Evolutionary conservation across 2,329 filamentous ascomycete genomes (phyloP).

Genomic region (Fusarium decemcellulare): DNA sequence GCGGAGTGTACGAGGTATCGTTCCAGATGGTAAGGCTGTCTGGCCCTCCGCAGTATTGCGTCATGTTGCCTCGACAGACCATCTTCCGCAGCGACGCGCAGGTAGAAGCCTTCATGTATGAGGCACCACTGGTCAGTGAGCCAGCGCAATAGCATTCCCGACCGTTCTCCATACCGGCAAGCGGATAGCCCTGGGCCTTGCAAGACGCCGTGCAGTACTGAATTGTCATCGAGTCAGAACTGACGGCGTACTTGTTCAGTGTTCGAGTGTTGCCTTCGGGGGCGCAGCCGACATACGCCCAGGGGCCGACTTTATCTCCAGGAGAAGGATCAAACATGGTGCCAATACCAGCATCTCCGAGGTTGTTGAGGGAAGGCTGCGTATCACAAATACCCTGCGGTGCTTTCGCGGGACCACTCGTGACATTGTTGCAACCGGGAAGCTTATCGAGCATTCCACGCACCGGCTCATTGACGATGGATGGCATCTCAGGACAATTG

Average conservation of each 20-base stretch:
- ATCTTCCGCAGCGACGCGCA: constrained; percentile 37
- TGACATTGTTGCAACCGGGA: constrained; percentile 39
- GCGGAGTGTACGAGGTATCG: constrained; percentile 38
- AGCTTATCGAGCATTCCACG: constrained; percentile 35
- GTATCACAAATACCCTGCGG: constrained; percentile 14
- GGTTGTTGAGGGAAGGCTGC: constrained; percentile 30
- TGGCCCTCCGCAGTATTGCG: constrained; percentile 42
- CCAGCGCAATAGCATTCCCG: constrained; percentile 41
- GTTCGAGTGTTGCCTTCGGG: constrained; percentile 29
- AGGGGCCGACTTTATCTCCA: constrained; percentile 35
- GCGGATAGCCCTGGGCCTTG: constrained; percentile 37
- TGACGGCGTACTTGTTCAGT: constrained; percentile 34
- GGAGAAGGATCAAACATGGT: constrained; percentile 32
- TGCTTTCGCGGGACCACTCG: constrained; percentile 29
- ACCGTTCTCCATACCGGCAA: constrained; percentile 40
- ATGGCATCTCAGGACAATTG: constrained; percentile 40
- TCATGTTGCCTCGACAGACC: constrained; percentile 37
- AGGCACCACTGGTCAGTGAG: constrained; percentile 28
- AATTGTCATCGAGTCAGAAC: constrained; percentile 35
- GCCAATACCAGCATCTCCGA: constrained; percentile 17
- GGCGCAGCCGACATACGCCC: constrained; percentile 39
- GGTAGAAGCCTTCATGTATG: constrained; percentile 31
- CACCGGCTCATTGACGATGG: constrained; percentile 35
- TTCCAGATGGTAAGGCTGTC: constrained; percentile 39
- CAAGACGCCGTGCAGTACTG: constrained; percentile 39